These are phyloP conservation scores for Myriosclerotinia scirpicola DNA, from an alignment of 2,329 filamentous ascomycete genomes.

Conservation along the genomic window DNA sequence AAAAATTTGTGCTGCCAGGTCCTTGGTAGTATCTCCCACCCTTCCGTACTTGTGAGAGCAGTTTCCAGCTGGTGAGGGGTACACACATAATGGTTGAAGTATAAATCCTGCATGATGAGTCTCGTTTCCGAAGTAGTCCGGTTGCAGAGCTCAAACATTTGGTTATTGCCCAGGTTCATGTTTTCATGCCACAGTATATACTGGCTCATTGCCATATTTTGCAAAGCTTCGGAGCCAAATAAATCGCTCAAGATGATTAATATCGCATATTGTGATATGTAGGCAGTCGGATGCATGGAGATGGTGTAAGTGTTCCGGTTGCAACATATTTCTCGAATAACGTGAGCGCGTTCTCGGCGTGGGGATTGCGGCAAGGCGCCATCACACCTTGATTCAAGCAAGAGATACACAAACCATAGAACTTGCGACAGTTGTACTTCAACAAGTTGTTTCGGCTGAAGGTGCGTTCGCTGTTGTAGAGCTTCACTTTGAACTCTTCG, in stretches of 20 bases:
- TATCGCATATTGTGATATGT: not conserved
- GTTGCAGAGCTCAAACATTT: not conserved
- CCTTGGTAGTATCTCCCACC: not conserved
- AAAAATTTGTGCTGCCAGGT: too few species aligned
- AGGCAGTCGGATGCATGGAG: not conserved
- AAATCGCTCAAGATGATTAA: not conserved
- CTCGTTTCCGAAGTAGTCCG: not conserved
- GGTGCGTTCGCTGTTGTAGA: not conserved
- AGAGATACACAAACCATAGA: not conserved
- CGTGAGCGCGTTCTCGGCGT: not conserved
- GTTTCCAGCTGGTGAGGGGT: not conserved
- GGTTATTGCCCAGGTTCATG: not conserved
- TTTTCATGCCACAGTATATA: not conserved
- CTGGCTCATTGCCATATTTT: not conserved
- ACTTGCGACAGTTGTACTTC: not conserved
- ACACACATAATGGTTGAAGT: not conserved
- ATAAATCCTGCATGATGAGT: not conserved
- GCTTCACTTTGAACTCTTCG: not conserved
- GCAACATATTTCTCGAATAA: not conserved
- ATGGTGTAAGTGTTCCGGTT: not conserved
- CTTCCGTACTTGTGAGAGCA: not conserved
- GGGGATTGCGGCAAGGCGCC: not conserved
- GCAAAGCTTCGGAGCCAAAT: not conserved
- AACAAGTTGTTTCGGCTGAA: not conserved
- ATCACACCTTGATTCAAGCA: not conserved